Conservation (phyloP, 768 basidiomycete genomes). For the Kwoniella bestiolae region DNA sequence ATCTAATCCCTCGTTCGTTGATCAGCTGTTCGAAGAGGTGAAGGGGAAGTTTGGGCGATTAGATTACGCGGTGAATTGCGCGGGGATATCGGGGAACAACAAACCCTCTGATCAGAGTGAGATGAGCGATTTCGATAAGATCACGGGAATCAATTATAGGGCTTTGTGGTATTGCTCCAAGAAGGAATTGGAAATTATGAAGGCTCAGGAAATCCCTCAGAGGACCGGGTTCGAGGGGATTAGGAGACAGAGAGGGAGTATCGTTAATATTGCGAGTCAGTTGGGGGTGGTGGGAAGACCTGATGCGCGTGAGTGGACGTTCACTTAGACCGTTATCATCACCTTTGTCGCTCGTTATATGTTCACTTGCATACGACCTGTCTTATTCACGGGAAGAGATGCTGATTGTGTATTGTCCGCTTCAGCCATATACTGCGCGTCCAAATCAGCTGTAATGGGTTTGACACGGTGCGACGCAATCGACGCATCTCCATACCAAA, state of each 20-base stretch:
- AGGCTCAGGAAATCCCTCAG: conserved; percentile 23
- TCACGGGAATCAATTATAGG: conserved; percentile 41
- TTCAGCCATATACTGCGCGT: conserved; percentile 38
- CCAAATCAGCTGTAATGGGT: conserved; percentile 41
- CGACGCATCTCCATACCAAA: conserved; percentile 29
- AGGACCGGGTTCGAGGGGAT: conserved; percentile 1
- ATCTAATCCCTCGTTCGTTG: conserved; percentile 29
- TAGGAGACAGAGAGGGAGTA: conserved; percentile 34
- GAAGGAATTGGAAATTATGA: conserved; percentile 42
- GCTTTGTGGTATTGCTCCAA: conserved; percentile 40
- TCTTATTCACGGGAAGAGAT: too few species aligned
- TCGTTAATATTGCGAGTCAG: conserved; percentile 48
- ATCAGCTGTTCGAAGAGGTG: conserved; percentile 26
- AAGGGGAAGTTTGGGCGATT: conserved; percentile 28
- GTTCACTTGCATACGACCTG: too few species aligned
- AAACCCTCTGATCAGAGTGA: conserved; percentile 26
- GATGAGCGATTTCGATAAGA: conserved; percentile 41
- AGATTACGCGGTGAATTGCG: conserved; percentile 43
- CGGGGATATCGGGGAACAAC: conserved; percentile 35
- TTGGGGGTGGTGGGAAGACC: conserved; percentile 36
- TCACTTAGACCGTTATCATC: too few species aligned
- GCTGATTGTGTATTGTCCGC: neutral
- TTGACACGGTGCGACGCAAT: conserved; percentile 40
- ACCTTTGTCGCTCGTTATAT: too few species aligned
- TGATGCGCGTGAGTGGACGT: conserved; percentile 36